A percentile compares a stretch with the other conserved stretches of the same genome.
phyloP scores from a whole-genome alignment of 225 moss, liverwort and hornwort species.

The Antitrichia curtipendula region DNA sequence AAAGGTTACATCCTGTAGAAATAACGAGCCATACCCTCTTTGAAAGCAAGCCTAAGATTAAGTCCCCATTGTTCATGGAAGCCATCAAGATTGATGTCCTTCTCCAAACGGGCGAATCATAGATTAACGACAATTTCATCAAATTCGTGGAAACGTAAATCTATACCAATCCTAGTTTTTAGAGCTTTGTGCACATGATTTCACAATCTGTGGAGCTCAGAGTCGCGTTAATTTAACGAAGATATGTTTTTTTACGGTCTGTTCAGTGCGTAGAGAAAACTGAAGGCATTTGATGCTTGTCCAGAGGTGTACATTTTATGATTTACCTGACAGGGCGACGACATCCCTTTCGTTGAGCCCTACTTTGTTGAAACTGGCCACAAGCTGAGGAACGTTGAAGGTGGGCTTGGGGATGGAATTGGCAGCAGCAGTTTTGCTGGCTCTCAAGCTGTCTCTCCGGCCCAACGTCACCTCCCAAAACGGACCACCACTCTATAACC shows the following conservation, averaged over 20 bases:
- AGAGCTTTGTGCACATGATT: not conserved
- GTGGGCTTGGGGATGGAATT: constrained; percentile 54
- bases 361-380: constrained; percentile 48
- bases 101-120: not conserved
- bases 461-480: constrained; percentile 70
- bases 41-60: not conserved
- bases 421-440: constrained; percentile 47
- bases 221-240: not conserved
- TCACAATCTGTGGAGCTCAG: not conserved
- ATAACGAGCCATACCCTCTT: not conserved
- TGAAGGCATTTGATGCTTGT: not conserved
- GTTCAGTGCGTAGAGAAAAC: not conserved
- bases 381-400: constrained; percentile 52
- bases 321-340: constrained; percentile 64
- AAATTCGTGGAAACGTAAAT: not conserved
- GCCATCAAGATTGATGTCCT: not conserved
- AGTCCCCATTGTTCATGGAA: not conserved
- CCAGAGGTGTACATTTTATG: not conserved
- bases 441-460: constrained; percentile 55
- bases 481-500: constrained; percentile 61
- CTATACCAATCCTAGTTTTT: not conserved
- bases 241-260: not conserved
- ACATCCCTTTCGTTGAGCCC: constrained; percentile 78
- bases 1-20: not conserved
- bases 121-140: not conserved